phyloP scores from a whole-genome alignment of 2,329 filamentous ascomycete species.

The Laburnicola sp. region DNA sequence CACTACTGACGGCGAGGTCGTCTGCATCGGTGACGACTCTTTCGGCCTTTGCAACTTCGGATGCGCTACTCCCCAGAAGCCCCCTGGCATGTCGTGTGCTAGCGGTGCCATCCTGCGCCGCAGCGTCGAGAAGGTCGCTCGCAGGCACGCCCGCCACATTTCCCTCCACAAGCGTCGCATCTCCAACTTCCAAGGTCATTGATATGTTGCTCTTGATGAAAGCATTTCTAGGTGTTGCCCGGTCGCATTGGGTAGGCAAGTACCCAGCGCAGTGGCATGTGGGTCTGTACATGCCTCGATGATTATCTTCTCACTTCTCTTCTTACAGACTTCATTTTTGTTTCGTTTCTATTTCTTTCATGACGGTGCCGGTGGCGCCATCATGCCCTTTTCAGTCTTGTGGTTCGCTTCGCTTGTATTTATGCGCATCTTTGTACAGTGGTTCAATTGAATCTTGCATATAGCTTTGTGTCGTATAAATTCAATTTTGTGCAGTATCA shows the following conservation, averaged over 20 bases:
- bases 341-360: slow-evolving; percentile 17
- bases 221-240: slow-evolving; percentile 11
- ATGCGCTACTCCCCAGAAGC: slow-evolving; percentile 46
- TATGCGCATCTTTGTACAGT: background rate
- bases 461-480: background rate
- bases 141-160: slow-evolving; percentile 2
- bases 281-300: background rate
- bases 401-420: slow-evolving; percentile 5
- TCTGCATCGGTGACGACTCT: slow-evolving; percentile 49
- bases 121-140: background rate
- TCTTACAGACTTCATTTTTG: slow-evolving; percentile 3
- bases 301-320: background rate
- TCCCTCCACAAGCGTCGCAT: slow-evolving; percentile 4
- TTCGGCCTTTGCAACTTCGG: slow-evolving; percentile 52
- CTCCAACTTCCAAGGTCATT: background rate
- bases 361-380: slow-evolving; percentile 3
- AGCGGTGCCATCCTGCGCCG: slow-evolving; percentile 36
- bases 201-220: background rate
- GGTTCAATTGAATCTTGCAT: background rate
- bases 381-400: slow-evolving; percentile 15
- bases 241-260: background rate
- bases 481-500: background rate
- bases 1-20: slow-evolving; percentile 45
- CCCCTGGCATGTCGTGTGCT: slow-evolving; percentile 48
- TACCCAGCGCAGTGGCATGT: background rate